Evolutionary conservation across 306 rosid species (phyloP), one percentile per base, ranked within the genome.

Genomic region (Chamaecrista fasciculata): DNA sequence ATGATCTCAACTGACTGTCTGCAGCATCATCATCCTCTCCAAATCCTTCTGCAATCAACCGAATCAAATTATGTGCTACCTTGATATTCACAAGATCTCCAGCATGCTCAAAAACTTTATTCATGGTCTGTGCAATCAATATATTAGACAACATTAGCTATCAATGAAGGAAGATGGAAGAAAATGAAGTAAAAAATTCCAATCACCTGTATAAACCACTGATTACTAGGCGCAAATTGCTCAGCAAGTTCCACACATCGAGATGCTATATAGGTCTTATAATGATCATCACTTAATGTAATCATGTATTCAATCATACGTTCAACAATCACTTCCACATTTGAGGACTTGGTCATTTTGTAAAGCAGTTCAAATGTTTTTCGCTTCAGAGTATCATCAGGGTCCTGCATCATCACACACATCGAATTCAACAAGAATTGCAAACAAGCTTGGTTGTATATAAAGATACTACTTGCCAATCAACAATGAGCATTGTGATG

Each of bases 41-140:
- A 77, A 95, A 95, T 76, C 99, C 97, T 82, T 95, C 99, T 1
- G 99, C 99, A 69, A 95, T 91, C 86, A 95, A 77, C 74, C 96
- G 87, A 95, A 87, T 89, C 86, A 95, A 84, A 82, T 95, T 91
- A 87, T 95, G 97, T 52, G 99, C 99, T 72, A 95, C 97, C 79
- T 95, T 95, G 53, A 85, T 72, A 76, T 95, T 95, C 80, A 95
- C 99, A 59, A 91, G 87, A 83, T 95, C 99, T 76, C 99, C 99
- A 20, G 99, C 99, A 69, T 95, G 97, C 90, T 95, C 97, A 71
- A 95, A 95, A 75, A 95, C 99, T 89, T 91, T 95, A 83, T 95
- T 95, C 89, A 95, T 95, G 69, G 97, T 91, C 99, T 95, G 88
- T 37, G 39, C 56, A 67, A 82, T 66, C 67, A 40, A 57, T 34